Evolutionary conservation across 768 basidiomycete genomes (phyloP).

Genomic region (Holtermannia corniformis): DNA sequence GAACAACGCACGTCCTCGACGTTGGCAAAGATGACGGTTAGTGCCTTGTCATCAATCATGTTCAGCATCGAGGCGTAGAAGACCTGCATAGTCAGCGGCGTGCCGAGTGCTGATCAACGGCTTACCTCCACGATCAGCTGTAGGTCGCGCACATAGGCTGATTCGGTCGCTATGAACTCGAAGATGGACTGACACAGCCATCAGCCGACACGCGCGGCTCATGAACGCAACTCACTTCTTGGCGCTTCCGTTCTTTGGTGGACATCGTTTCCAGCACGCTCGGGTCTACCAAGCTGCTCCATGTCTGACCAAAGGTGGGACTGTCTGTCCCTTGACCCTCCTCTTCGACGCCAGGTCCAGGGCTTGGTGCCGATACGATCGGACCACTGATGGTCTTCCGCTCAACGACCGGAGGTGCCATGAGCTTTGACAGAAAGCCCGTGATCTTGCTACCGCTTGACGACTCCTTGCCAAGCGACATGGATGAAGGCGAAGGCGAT

Average conservation of each 20-base stretch:
- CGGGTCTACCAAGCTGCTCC: slow-evolving; percentile 85
- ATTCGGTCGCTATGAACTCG: slow-evolving; percentile 85
- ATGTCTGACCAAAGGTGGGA: slow-evolving; percentile 51
- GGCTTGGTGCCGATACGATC: slow-evolving; percentile 8
- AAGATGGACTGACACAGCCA: slow-evolving; percentile 65
- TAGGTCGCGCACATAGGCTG: slow-evolving; percentile 77
- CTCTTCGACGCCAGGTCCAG: neutral
- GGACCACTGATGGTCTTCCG: slow-evolving; percentile 52
- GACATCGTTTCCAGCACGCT: slow-evolving; percentile 74
- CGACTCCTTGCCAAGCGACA: neutral
- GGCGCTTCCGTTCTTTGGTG: slow-evolving; percentile 65
- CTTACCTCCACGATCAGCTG: slow-evolving; percentile 83
- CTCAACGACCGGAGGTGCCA: slow-evolving; percentile 11
- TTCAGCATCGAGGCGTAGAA: slow-evolving; percentile 75
- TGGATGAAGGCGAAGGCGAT: neutral
- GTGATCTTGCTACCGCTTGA: slow-evolving; percentile 15
- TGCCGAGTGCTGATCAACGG: neutral
- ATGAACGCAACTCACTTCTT: slow-evolving; percentile 53
- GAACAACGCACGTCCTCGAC: slow-evolving; percentile 57
- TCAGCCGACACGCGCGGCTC: neutral
- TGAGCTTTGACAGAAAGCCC: slow-evolving; percentile 27
- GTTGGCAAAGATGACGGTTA: slow-evolving; percentile 79
- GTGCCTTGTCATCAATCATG: slow-evolving; percentile 63
- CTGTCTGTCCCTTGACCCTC: neutral
- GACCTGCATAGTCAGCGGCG: slow-evolving; percentile 46